phyloP scores from a whole-genome alignment of 331 rosid genomes.

The Arachis monticola region DNA sequence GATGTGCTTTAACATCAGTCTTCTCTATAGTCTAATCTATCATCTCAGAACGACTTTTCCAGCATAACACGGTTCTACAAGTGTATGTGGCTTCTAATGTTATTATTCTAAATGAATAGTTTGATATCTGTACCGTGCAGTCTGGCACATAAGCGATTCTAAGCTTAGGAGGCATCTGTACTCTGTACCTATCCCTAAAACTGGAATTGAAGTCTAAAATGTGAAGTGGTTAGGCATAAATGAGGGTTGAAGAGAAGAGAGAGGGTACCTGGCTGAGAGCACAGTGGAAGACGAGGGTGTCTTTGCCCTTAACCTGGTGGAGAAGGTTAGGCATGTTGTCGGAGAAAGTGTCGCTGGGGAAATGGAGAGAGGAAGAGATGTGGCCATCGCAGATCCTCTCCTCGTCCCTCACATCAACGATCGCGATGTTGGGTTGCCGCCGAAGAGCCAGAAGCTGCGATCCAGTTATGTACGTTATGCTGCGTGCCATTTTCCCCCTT shows the following conservation, averaged over 20 bases:
- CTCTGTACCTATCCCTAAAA: no score
- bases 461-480: conserved; percentile 72
- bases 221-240: no score
- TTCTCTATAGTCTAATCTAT: no score
- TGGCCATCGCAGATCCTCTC: conserved; percentile 90
- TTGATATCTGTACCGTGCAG: no score
- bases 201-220: no score
- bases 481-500: conserved; percentile 57
- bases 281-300: conserved; percentile 89
- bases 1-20: background rate
- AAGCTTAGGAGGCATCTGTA: no score
- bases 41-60: background rate
- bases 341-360: conserved; percentile 71
- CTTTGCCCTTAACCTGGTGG: conserved; percentile 75
- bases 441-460: conserved; percentile 80
- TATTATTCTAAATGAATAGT: no score
- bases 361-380: conserved; percentile 88
- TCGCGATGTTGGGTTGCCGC: conserved; percentile 69
- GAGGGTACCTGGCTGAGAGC: conserved; percentile 78
- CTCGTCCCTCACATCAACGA: conserved; percentile 87
- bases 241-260: background rate
- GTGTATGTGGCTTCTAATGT: background rate
- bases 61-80: background rate
- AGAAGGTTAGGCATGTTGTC: conserved; percentile 74
- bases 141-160: no score